Evolutionary conservation across 2,329 filamentous ascomycete genomes (phyloP), one percentile per base, ranked within the genome.

Genomic region (Aspergillus sp.): DNA sequence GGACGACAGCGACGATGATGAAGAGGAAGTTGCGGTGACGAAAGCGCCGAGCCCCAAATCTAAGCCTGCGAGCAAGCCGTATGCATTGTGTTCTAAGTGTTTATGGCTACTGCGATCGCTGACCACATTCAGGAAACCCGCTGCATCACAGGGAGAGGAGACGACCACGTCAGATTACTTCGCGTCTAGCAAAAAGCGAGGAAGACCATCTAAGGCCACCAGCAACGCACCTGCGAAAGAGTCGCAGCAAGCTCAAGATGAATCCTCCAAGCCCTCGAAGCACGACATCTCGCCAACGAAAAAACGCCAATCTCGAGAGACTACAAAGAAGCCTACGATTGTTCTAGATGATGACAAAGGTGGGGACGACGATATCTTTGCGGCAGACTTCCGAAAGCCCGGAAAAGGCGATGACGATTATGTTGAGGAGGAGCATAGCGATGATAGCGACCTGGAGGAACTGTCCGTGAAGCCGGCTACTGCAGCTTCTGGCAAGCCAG

Each of bases 1-100:
- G 44, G 84, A 91, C 56, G 90, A 95, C 57, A 93, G 89, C 58
- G 87, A 89, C 41, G 89, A 92, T 51, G 89, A 92, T 26, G 87
- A 89, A 4, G 77, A 82, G 32, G 74, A 55, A 30, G 26, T 30
- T 14, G 50, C 57, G 16, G 72, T 71, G 30, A 55, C 59, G 24
- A 78, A 78, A 54, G 54, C 64, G 46, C 50, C 63, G 49, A 62
- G 60, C 40, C 61, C 72, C 3, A 75, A 75, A 42, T 62, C 65
- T 13, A 74, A 75, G 53, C 61, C 68, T 14, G 73, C 62, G 52
- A 74, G 71, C 52, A 68, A 79, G 52, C 71, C 78, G 81, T 84
- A 76, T 58, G 79, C 66, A 46, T 26, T 35, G 6, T 33, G 6
- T 16, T 17, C 17, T 32, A 35, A n/a, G 5, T 20, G 20, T 35